Evolutionary conservation across 2,329 filamentous ascomycete genomes (phyloP).

Genomic region (Cladobotryum mycophilum): DNA sequence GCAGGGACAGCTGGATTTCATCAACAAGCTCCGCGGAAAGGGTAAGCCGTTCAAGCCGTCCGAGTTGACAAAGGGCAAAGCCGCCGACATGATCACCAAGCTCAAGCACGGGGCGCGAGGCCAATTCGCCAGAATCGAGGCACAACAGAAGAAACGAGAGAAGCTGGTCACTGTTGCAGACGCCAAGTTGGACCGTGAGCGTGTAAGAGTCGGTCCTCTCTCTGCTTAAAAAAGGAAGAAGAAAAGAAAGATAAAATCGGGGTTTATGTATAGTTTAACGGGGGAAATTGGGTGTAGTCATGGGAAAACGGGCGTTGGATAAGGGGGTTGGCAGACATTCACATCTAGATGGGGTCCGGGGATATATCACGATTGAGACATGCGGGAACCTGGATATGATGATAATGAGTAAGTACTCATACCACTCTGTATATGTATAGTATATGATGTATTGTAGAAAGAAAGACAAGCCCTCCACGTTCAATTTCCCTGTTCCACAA

Average conservation of each 20-base stretch:
- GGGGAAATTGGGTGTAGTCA: neutral
- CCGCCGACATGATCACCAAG: slow-evolving; percentile 88
- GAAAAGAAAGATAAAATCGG: no score
- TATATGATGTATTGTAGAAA: no score
- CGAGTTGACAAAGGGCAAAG: slow-evolving; percentile 70
- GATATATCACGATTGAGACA: neutral
- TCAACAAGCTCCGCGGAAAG: slow-evolving; percentile 58
- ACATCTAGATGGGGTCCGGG: neutral
- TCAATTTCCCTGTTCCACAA: no score
- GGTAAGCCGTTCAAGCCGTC: slow-evolving; percentile 45
- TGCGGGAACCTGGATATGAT: no score
- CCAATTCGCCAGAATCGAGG: slow-evolving; percentile 49
- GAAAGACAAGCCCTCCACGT: no score
- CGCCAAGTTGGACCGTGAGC: slow-evolving; percentile 40
- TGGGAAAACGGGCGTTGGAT: neutral
- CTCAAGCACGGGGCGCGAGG: slow-evolving; percentile 73
- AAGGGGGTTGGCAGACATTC: neutral
- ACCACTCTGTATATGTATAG: no score
- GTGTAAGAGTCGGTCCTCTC: slow-evolving; percentile 51
- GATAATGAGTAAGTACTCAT: no score
- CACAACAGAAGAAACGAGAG: slow-evolving; percentile 44
- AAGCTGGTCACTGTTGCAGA: slow-evolving; percentile 32
- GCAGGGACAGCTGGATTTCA: slow-evolving; percentile 57
- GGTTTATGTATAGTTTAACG: neutral
- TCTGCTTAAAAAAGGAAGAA: slow-evolving; percentile 18